Conservation (phyloP, 148 eudicot genomes). For the Rhododendron molle region DNA sequence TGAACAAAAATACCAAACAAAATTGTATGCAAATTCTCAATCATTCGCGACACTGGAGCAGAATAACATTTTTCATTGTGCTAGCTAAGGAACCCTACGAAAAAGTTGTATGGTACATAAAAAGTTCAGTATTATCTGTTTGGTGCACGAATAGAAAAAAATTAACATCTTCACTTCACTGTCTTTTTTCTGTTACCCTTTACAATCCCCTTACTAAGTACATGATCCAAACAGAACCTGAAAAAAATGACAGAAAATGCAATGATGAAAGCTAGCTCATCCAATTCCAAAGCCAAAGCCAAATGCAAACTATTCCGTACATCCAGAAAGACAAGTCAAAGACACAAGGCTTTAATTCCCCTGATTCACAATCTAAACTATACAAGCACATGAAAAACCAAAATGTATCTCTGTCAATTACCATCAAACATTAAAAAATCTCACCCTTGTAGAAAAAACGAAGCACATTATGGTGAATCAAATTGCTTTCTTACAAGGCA, state of each 20-base stretch:
- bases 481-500: slow-evolving; percentile 9
- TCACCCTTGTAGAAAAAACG: neutral
- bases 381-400: neutral
- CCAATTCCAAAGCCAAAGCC: neutral
- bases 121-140: too few species aligned
- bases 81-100: too few species aligned
- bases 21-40: too few species aligned
- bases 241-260: neutral
- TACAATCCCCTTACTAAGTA: too few species aligned
- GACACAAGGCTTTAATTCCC: neutral
- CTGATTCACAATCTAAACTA: neutral
- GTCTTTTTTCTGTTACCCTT: neutral
- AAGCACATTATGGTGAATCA: neutral
- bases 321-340: neutral
- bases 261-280: neutral
- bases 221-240: neutral
- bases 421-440: neutral
- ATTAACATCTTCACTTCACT: neutral
- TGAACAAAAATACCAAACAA: too few species aligned
- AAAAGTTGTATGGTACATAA: too few species aligned
- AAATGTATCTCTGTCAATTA: neutral
- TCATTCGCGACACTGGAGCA: too few species aligned
- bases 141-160: too few species aligned
- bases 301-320: neutral
- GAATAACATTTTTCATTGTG: too few species aligned